Evolutionary conservation across 106 monocot genomes (phyloP).

Genomic region (Hemerocallis citrina): DNA sequence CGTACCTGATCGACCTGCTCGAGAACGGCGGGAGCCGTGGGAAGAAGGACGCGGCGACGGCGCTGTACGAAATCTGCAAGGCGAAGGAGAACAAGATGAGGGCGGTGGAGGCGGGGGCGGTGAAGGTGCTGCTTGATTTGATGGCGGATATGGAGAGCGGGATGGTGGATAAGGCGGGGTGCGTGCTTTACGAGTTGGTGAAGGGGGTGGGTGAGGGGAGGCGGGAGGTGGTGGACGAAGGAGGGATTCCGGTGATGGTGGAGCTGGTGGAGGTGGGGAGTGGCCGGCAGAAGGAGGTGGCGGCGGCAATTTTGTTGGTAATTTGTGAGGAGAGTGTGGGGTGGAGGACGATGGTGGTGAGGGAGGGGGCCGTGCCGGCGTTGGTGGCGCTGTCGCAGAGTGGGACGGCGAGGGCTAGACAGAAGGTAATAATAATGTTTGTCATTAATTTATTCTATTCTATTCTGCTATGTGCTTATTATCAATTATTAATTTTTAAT

Average conservation of each 20-base stretch:
- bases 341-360: constrained; percentile 12
- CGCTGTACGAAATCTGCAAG: constrained; percentile 47
- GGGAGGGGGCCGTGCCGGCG: constrained; percentile 42
- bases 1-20: constrained; percentile 33
- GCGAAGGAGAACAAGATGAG: constrained; percentile 42
- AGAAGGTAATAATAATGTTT: constrained; percentile 34
- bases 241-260: constrained; percentile 46
- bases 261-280: constrained; percentile 47
- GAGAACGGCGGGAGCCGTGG: constrained; percentile 33
- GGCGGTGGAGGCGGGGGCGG: constrained; percentile 43
- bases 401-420: constrained; percentile 18
- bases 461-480: too few species aligned
- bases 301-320: constrained; percentile 15
- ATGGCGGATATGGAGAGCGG: constrained; percentile 52
- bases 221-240: constrained; percentile 40
- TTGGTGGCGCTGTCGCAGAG: constrained; percentile 40
- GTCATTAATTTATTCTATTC: too few species aligned
- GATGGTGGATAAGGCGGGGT: constrained; percentile 60
- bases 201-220: constrained; percentile 19
- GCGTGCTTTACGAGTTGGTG: constrained; percentile 19
- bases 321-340: constrained; percentile 28
- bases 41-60: constrained; percentile 65
- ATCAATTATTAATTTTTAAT: too few species aligned
- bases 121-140: constrained; percentile 42
- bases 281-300: constrained; percentile 35